Conservation (phyloP, 2,329 filamentous ascomycete genomes). For the Fonsecaea nubica region DNA sequence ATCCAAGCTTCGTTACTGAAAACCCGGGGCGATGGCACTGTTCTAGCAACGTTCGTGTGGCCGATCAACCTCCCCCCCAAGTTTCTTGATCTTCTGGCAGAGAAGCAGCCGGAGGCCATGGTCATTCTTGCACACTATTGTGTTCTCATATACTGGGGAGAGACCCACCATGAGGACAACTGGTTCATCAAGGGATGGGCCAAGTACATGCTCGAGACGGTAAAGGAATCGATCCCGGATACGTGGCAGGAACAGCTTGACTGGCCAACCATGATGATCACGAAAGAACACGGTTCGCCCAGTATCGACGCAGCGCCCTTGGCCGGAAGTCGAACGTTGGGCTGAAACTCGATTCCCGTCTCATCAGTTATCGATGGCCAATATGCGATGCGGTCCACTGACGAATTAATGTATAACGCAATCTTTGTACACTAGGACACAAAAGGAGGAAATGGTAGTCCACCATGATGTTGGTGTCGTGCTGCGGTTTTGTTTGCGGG, state of each 20-base stretch:
- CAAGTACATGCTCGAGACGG: conserved; percentile 41
- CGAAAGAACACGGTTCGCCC: conserved; percentile 3
- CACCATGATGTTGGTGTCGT: not conserved
- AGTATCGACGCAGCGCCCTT: not conserved
- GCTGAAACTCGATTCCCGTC: not conserved
- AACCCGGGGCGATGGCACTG: conserved; percentile 40
- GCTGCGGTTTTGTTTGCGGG: not conserved
- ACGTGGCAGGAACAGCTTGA: conserved; percentile 42
- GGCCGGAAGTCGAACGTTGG: not conserved
- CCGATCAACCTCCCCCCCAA: conserved; percentile 46
- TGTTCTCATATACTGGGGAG: conserved; percentile 42
- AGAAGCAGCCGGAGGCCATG: conserved; percentile 47
- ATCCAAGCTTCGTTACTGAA: conserved; percentile 42
- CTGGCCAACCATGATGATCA: conserved; percentile 38
- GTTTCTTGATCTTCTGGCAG: conserved; percentile 48
- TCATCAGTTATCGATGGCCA: not conserved
- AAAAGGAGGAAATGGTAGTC: not conserved
- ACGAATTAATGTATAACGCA: not conserved
- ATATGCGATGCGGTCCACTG: not conserved
- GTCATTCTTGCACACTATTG: conserved; percentile 44
- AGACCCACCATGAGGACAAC: conserved; percentile 35
- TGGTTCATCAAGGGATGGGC: conserved; percentile 45
- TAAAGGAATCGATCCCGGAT: conserved; percentile 41
- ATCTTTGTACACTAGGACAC: conserved; percentile 6
- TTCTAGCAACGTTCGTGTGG: conserved; percentile 47